These are phyloP conservation scores for Cryphonectria radicalis DNA, from an alignment of 2,329 filamentous ascomycete species.

Conservation along the genomic window DNA sequence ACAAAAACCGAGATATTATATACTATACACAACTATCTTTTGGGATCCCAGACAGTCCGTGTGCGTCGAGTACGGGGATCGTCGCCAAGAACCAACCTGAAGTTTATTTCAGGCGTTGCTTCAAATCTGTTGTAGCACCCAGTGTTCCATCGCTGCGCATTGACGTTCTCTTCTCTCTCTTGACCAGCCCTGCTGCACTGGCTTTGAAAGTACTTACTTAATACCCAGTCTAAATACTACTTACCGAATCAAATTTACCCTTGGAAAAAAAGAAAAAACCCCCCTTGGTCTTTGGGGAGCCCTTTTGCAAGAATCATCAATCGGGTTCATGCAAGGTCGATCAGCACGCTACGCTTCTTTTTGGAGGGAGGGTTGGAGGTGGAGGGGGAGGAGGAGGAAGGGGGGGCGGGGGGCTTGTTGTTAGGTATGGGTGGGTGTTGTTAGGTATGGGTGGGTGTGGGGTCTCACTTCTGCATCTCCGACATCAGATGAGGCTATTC, in stretches of 20 bases:
- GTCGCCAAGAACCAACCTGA: too few relatives aligned
- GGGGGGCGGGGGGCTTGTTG: too few relatives aligned
- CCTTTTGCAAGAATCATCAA: not conserved
- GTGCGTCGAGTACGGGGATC: not conserved
- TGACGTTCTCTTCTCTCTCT: not conserved
- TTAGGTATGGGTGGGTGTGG: not conserved
- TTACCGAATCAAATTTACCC: not conserved
- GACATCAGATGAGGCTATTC: constrained; percentile 28
- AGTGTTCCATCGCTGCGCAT: not conserved
- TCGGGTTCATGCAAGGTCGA: not conserved
- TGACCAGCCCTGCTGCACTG: too few relatives aligned
- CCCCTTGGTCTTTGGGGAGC: not conserved
- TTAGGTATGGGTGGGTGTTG: too few relatives aligned
- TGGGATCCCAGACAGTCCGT: not conserved
- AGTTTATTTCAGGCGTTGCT: not conserved
- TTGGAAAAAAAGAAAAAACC: not conserved
- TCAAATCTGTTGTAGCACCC: not conserved
- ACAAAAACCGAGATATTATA: not conserved
- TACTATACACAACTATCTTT: not conserved
- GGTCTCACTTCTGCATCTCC: constrained; percentile 5
- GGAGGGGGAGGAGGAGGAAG: too few relatives aligned
- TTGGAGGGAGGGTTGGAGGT: not conserved
- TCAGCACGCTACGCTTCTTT: not conserved
- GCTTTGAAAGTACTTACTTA: too few relatives aligned
- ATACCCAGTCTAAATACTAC: too few relatives aligned